A percentile compares a stretch with the other conserved stretches of the same genome.
These are phyloP conservation scores for Talaromyces trachyspermus DNA, from an alignment of 495 filamentous ascomycete genomes.

Conservation along the genomic window DNA sequence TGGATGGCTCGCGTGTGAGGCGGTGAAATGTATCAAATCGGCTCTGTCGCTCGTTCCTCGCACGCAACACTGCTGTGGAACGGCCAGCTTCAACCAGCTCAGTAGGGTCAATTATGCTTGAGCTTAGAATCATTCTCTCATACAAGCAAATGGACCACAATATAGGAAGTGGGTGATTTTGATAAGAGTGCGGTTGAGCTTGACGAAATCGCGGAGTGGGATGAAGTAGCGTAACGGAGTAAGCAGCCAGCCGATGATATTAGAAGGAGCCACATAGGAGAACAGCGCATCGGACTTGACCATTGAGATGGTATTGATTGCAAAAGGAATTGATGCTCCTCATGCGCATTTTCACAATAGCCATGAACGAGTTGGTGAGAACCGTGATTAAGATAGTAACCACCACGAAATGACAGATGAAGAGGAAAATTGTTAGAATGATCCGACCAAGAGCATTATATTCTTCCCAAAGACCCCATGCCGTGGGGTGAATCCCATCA, in stretches of 20 bases:
- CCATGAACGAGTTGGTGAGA: slow-evolving; percentile 89
- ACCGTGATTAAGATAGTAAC: slow-evolving; percentile 90
- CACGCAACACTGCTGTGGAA: slow-evolving; percentile 22
- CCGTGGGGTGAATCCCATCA: slow-evolving; percentile 84
- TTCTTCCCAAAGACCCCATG: slow-evolving; percentile 64
- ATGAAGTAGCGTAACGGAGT: slow-evolving; percentile 72
- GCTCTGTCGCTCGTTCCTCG: slow-evolving; percentile 27
- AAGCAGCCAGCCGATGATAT: slow-evolving; percentile 80
- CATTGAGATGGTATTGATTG: slow-evolving; percentile 91
- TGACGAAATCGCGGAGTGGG: slow-evolving; percentile 71
- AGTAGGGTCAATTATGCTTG: slow-evolving; percentile 62
- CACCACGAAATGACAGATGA: slow-evolving; percentile 93
- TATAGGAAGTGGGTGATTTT: slow-evolving; percentile 81
- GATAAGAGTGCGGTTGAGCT: slow-evolving; percentile 77
- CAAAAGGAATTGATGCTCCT: slow-evolving; percentile 94
- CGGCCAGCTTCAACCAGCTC: slow-evolving; percentile 52
- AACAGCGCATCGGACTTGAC: slow-evolving; percentile 92
- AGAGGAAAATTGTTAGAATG: slow-evolving; percentile 71
- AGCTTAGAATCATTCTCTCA: slow-evolving; percentile 66
- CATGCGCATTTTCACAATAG: slow-evolving; percentile 85
- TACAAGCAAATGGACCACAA: slow-evolving; percentile 80
- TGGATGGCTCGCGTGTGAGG: slow-evolving; percentile 70
- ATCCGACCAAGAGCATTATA: slow-evolving; percentile 71
- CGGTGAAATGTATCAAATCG: slow-evolving; percentile 63
- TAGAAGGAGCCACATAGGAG: slow-evolving; percentile 82